Conservation (phyloP, 192 early-diverging fungal species). For the Linnemannia exigua region DNA sequence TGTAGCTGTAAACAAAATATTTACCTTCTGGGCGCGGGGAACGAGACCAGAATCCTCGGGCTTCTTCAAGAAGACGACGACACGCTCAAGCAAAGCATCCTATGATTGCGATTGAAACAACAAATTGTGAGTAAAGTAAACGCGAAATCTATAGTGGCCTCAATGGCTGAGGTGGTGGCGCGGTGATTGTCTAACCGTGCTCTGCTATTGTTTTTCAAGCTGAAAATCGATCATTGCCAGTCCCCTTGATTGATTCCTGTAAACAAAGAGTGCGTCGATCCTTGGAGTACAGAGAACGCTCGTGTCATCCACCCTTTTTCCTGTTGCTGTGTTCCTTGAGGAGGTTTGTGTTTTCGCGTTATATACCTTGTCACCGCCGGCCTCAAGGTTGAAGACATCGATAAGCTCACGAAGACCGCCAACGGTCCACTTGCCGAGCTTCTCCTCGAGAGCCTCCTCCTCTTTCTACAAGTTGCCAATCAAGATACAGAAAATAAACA, state of each 20-base stretch:
- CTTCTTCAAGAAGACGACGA: conserved; percentile 57
- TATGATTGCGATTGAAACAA: neutral
- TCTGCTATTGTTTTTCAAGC: neutral
- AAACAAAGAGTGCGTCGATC: neutral
- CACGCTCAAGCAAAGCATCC: conserved; percentile 49
- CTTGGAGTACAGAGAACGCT: neutral
- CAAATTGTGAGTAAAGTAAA: neutral
- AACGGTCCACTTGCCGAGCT: conserved; percentile 56
- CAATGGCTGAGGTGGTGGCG: neutral
- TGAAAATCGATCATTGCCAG: neutral
- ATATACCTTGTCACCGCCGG: conserved; percentile 51
- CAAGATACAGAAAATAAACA: no score
- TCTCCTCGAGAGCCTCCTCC: conserved; percentile 45
- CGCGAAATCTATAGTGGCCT: neutral
- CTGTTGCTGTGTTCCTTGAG: conserved; percentile 1
- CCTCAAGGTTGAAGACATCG: conserved; percentile 53
- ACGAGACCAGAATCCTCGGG: conserved; percentile 49
- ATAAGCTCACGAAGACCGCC: conserved; percentile 49
- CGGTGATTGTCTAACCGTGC: neutral
- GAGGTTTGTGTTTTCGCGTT: no score
- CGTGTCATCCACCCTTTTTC: neutral
- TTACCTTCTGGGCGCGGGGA: conserved; percentile 53
- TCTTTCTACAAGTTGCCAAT: conserved; percentile 36
- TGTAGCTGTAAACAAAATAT: neutral
- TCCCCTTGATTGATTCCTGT: neutral